Percentiles rank a stretch among this genome's conserved stretches.
Conservation (phyloP, 768 basidiomycete genomes). For the Collybiopsis luxurians region DNA sequence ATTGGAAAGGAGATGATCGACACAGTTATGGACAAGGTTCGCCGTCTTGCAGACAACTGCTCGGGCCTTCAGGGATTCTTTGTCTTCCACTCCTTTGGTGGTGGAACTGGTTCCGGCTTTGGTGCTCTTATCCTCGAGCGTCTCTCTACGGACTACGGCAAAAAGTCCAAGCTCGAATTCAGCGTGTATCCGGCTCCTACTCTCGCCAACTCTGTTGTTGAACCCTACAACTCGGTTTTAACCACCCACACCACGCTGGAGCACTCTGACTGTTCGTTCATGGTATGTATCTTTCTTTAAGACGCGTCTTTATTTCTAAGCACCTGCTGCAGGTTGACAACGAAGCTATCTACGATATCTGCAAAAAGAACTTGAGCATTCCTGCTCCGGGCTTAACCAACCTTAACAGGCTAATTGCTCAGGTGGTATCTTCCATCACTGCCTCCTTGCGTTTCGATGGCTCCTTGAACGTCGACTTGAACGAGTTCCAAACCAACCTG, state of each 20-base stretch:
- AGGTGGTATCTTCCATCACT: slow-evolving; percentile 97
- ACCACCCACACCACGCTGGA: slow-evolving; percentile 99
- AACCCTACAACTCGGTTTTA: slow-evolving; percentile 97
- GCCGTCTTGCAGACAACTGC: slow-evolving; percentile 97
- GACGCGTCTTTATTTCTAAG: not conserved
- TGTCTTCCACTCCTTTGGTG: slow-evolving; percentile 99
- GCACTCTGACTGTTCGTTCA: slow-evolving; percentile 99
- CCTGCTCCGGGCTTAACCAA: slow-evolving; percentile 86
- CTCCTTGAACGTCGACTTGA: slow-evolving; percentile 94
- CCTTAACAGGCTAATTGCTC: slow-evolving; percentile 96
- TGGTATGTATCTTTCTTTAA: slow-evolving; percentile 52
- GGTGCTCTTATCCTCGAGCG: slow-evolving; percentile 97
- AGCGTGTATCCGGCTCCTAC: slow-evolving; percentile 96
- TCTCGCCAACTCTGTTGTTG: slow-evolving; percentile 93
- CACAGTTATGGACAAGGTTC: slow-evolving; percentile 94
- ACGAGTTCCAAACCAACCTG: slow-evolving; percentile 98
- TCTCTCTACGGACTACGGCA: slow-evolving; percentile 97
- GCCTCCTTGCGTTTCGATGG: slow-evolving; percentile 98
- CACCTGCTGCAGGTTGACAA: slow-evolving; percentile 75
- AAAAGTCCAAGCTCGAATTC: slow-evolving; percentile 99
- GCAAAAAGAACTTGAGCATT: slow-evolving; percentile 92
- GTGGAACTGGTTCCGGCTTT: slow-evolving; percentile 99
- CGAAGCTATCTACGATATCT: slow-evolving; percentile 99
- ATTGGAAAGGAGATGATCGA: slow-evolving; percentile 99
- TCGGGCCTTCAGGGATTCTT: slow-evolving; percentile 99